Evolutionary conservation across 495 filamentous ascomycete species (phyloP), one percentile per base, ranked within the genome.

Genomic region (Hypoxylon fragiforme): DNA sequence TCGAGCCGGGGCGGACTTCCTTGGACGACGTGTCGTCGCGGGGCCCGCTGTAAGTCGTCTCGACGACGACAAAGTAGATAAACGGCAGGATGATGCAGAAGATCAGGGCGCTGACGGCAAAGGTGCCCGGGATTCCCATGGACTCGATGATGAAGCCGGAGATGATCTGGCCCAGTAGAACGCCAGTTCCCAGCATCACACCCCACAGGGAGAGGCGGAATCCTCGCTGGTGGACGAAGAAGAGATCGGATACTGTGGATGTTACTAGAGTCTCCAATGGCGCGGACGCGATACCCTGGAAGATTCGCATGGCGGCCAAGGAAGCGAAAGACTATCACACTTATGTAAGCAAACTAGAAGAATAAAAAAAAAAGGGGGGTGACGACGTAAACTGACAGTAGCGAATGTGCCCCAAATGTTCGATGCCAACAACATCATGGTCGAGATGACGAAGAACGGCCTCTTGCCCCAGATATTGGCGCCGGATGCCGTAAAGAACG

Each of bases 221-320:
- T 32, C 59, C 59, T 46, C 54, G 39, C 40, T 63, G 54, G 16
- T 84, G 80, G 22, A 84, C 77, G 53, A 77, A 84, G 65, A 76
- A 83, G 8, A 84, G 60, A 66, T 84, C 80, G 24, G 78, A 80
- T 13, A 84, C 79, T 40, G 76, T 81, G 2, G 80, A 78, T 63
- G 81, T 84, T 3, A 83, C 78, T 16, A 82, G 44, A 1, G 78
- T 81, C 62, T 84, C 81, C 35, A 84, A 79, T 0, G 80, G 81
- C 4, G 81, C 81, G 48, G 81, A 62, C 12, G 75, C 79, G 16
- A 83, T 73, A 20, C 81, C 81, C 53, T 84, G 81, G 40, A 83
- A 76, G 31, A 83, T 71, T 8, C 81, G 73, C 51, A 69, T 69
- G 6, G 59, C 62, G 2, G 64, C 68, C 12, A 71, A 45, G 5